A percentile compares a stretch with the other conserved stretches of the same genome.
Conservation (phyloP, 768 basidiomycete species). For the Albatrellus ellisii region DNA sequence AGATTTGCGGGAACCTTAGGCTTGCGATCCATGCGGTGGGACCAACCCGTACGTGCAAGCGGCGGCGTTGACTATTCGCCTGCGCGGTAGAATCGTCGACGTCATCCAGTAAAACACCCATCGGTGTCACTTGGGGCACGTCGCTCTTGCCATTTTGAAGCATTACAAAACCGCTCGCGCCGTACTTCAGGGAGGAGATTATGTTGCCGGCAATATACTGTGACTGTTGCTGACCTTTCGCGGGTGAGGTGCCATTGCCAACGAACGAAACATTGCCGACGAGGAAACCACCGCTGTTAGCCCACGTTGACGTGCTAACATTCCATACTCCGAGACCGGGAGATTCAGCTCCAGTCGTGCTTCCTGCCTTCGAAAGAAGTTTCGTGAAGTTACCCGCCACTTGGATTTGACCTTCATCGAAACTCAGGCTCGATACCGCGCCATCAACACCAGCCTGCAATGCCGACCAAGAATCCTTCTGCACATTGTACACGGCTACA, state of each 20-base stretch:
- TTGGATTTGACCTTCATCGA: constrained; percentile 38
- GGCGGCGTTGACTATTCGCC: constrained; percentile 24
- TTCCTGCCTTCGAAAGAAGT: constrained; percentile 24
- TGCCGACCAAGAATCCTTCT: constrained; percentile 49
- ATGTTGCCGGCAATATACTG: constrained; percentile 67
- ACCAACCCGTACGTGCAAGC: constrained; percentile 22
- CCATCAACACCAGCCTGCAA: constrained; percentile 72
- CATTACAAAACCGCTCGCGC: constrained; percentile 71
- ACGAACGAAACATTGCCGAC: constrained; percentile 59
- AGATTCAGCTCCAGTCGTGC: constrained; percentile 22
- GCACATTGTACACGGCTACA: constrained; percentile 61
- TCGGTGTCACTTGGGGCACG: constrained; percentile 41
- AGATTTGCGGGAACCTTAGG: constrained; percentile 29
- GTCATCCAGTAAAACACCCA: constrained; percentile 42
- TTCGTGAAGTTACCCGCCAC: constrained; percentile 69
- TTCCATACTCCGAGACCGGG: constrained; percentile 75
- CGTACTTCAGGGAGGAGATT: constrained; percentile 40
- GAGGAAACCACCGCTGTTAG: constrained; percentile 61
- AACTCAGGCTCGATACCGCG: constrained; percentile 44
- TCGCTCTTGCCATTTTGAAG: constrained; percentile 49
- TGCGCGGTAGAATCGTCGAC: constrained; percentile 22
- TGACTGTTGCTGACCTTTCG: constrained; percentile 22
- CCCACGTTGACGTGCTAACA: constrained; percentile 45
- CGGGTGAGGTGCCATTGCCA: constrained; percentile 45
- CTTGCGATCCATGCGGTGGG: constrained; percentile 37